Base-by-base conservation (phyloP, 352 stramenopile species). In the Phytophthora pinifolia region DNA sequence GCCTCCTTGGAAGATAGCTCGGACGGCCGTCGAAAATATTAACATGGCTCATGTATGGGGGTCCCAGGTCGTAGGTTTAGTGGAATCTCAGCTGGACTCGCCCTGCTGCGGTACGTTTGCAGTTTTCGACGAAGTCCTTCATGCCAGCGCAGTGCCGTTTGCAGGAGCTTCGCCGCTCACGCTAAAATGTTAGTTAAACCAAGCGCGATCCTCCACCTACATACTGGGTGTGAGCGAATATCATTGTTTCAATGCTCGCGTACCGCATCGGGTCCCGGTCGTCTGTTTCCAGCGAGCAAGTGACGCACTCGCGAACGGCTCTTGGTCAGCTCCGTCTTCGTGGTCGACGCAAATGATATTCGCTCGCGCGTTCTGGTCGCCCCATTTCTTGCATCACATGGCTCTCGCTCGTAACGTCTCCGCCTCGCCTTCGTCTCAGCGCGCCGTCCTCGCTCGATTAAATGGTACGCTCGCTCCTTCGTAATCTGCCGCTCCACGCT, bases 281-380 rank as follows among this genome's bases (percentile, higher is more conserved):
- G 22, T 27, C 22, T 27, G 22, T 27, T 27, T 27, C 22, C 22
- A 27, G 22, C 22, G 22, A 27, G 22, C 48, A 17, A 29, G 33
- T 59, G 42, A 54, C 15, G 37, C 54, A 27, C 30, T 14, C 35
- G n/a, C 17, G n/a, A 60, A 58, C 32, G 25, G 30, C 33, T 59
- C 43, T 63, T 59, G 31, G 38, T 54, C 39, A 58, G 22, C 18
- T 37, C 37, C 12, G 6, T 37, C 7, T 41, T 17, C 32, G 14
- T 14, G 51, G 57, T 68, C 53, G 53, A 51, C 53, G 59, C 57
- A 59, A 68, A 72, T 34, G 50, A 72, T 56, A 63, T 50, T 38
- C 15, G 17, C 54, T 44, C 14, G 9, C 22, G 22, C 22, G 22
- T 27, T 27, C 22, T 27, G 22, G 4, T 54, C 31, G 34, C 43